A percentile compares a stretch with the other conserved stretches of the same genome.
These are phyloP conservation scores for Cardamine resedifolia DNA, from an alignment of 345 rosid species.

Conservation along the genomic window DNA sequence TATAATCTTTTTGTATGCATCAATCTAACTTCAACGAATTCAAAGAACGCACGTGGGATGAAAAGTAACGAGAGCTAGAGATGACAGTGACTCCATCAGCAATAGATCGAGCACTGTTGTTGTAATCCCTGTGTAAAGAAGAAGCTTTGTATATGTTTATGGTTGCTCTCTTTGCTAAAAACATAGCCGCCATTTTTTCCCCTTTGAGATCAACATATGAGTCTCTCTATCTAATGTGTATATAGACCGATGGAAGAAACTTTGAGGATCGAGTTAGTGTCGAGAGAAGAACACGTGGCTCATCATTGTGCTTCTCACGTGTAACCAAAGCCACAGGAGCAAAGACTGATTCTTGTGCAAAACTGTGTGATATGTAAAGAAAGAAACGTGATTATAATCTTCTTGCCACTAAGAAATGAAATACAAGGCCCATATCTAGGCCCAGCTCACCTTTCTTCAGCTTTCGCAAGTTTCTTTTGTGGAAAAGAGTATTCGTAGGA, in stretches of 20 bases:
- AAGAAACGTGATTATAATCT: neutral
- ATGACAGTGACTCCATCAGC: constrained; percentile 8
- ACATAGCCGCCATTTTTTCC: constrained; percentile 28
- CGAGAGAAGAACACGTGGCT: constrained; percentile 16
- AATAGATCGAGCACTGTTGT: constrained; percentile 10
- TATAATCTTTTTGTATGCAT: neutral
- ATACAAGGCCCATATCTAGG: constrained; percentile 3
- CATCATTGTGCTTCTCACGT: neutral
- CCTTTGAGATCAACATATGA: neutral
- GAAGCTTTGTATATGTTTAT: constrained; percentile 7
- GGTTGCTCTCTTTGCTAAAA: constrained; percentile 25
- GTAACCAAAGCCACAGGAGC: constrained; percentile 8
- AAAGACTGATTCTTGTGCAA: neutral
- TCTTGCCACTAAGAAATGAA: neutral
- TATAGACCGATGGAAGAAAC: neutral
- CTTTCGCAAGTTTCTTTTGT: neutral
- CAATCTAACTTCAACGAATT: constrained; percentile 5
- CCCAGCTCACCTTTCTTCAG: constrained; percentile 2
- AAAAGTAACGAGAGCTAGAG: constrained; percentile 26
- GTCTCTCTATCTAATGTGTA: neutral
- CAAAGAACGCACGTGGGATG: constrained; percentile 15
- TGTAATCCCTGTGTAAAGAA: neutral
- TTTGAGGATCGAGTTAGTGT: constrained; percentile 21
- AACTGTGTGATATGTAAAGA: neutral
- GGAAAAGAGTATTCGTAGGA: neutral